Evolutionary conservation across 2,329 filamentous ascomycete genomes (phyloP).

Genomic region (Penicillium brevicompactum): DNA sequence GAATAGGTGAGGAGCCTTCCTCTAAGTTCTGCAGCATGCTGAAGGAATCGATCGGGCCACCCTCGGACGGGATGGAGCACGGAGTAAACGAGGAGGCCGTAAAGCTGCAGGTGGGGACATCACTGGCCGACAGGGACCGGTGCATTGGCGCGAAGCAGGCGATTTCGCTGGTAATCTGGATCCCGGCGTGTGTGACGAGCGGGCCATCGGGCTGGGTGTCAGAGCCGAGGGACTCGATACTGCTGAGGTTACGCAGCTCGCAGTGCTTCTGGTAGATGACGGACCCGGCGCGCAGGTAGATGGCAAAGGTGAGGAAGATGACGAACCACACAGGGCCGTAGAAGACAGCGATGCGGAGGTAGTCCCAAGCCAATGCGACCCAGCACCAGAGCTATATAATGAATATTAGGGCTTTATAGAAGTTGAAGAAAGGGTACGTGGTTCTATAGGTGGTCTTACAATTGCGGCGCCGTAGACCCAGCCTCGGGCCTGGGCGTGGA

Average conservation of each 20-base stretch:
- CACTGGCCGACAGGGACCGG: constrained; percentile 4
- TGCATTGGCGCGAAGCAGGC: constrained; percentile 18
- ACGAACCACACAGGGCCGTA: constrained; percentile 57
- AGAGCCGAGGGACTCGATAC: constrained; percentile 44
- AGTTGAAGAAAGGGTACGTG: not conserved
- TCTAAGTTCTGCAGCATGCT: no score
- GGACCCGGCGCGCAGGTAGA: constrained; percentile 43
- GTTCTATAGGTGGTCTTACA: constrained; percentile 36
- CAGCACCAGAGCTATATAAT: constrained; percentile 72
- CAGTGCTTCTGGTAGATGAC: constrained; percentile 58
- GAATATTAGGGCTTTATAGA: no score
- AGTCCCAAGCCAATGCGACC: constrained; percentile 67
- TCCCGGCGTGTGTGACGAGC: constrained; percentile 62
- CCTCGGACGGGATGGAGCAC: no score
- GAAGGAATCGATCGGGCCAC: no score
- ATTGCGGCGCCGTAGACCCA: constrained; percentile 73
- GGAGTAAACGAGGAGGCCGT: no score
- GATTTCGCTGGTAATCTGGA: constrained; percentile 62
- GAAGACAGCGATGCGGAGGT: constrained; percentile 72
- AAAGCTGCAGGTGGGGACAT: not conserved
- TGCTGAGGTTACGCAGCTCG: constrained; percentile 60
- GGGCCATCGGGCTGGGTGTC: constrained; percentile 31
- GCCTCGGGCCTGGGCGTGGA: constrained; percentile 54
- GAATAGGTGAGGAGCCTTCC: not conserved
- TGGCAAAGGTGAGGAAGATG: constrained; percentile 41